Percentiles rank a stretch among this genome's conserved stretches.
These are phyloP conservation scores for Leccinum boreale DNA, from an alignment of 768 basidiomycete genomes.

Conservation along the genomic window DNA sequence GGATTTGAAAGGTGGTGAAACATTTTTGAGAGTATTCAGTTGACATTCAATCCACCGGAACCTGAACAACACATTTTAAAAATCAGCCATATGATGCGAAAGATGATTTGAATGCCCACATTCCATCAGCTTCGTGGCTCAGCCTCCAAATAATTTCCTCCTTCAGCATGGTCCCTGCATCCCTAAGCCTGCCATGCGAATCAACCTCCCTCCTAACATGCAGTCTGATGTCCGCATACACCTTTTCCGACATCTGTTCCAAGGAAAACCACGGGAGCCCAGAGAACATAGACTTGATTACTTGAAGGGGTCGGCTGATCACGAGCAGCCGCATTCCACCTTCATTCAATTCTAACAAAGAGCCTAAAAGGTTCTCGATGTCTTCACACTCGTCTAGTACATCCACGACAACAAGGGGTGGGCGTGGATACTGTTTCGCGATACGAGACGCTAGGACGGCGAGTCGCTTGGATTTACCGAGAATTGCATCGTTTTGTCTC, in stretches of 20 bases:
- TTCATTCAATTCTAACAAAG: neutral
- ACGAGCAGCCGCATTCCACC: constrained; percentile 4
- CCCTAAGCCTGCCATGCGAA: constrained; percentile 5
- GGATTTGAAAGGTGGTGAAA: neutral
- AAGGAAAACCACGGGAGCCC: constrained; percentile 2
- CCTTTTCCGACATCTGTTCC: neutral
- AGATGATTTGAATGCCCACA: neutral
- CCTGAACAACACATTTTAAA: neutral
- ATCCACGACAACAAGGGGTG: constrained; percentile 9
- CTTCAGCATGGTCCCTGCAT: neutral
- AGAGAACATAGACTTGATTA: constrained; percentile 4
- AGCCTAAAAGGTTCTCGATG: neutral
- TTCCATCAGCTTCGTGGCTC: constrained; percentile 2
- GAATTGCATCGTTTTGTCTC: neutral
- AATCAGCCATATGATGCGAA: neutral
- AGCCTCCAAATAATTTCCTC: neutral
- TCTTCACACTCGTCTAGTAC: constrained; percentile 18
- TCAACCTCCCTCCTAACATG: constrained; percentile 6
- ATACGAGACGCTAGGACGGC: neutral
- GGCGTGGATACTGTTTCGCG: neutral
- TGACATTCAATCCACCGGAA: neutral
- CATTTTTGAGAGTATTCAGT: neutral
- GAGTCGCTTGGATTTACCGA: neutral
- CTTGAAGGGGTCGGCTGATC: constrained; percentile 1
- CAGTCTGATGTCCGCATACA: constrained; percentile 7